Conservation (phyloP, 1,139 yeast genomes). For the Kazachstania sp. region DNA sequence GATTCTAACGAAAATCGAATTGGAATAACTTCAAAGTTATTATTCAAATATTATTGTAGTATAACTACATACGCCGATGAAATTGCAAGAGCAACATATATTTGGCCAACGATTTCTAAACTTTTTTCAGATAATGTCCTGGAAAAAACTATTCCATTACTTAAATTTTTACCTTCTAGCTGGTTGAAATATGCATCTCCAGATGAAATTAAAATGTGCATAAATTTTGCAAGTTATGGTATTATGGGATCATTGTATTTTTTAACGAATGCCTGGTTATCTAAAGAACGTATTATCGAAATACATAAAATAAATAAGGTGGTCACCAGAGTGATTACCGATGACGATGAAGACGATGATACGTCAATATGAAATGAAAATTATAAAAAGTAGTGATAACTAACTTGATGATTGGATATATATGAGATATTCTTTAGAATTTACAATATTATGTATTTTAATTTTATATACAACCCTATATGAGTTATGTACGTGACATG, state of each 20-base stretch:
- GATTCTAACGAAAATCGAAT: not conserved
- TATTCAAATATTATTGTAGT: not conserved
- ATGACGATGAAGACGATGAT: not conserved
- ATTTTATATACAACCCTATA: conserved; percentile 4
- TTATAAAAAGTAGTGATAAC: not conserved
- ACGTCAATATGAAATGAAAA: not conserved
- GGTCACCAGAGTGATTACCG: not conserved
- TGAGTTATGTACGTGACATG: conserved; percentile 22
- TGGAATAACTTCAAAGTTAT: not conserved
- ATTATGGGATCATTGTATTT: not conserved
- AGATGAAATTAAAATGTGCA: conserved; percentile 4
- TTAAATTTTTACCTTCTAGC: not conserved
- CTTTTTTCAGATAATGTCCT: not conserved
- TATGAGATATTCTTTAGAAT: not conserved
- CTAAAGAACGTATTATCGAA: not conserved
- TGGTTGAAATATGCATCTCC: not conserved
- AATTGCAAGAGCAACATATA: not conserved
- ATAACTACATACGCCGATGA: conserved; percentile 2
- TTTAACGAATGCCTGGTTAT: not conserved
- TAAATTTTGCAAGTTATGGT: conserved; percentile 4
- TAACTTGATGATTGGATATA: not conserved
- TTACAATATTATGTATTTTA: not conserved
- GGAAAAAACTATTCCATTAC: not conserved
- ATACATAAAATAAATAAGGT: not conserved
- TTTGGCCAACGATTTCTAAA: conserved; percentile 5